Conservation (phyloP, 371 early-diverging fungal genomes). For the Mycotypha africana region DNA sequence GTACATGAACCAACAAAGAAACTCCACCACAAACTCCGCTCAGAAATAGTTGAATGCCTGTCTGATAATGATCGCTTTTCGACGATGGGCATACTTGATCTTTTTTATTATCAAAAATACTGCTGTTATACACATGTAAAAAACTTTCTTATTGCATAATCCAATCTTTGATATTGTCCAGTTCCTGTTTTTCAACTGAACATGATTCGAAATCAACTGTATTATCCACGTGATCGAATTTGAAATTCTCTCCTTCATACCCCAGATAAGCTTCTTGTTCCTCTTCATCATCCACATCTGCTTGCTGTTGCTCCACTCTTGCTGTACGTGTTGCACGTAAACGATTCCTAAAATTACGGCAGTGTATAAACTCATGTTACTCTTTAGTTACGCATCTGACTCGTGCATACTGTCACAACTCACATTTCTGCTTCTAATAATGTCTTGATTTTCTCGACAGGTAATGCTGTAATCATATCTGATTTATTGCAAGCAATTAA, state of each 20-base stretch:
- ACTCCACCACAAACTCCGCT: too few species aligned
- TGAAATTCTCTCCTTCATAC: slow-evolving; percentile 73
- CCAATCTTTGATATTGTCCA: slow-evolving; percentile 45
- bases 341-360: slow-evolving; percentile 57
- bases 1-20: too few species aligned
- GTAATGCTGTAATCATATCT: slow-evolving; percentile 68
- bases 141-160: slow-evolving; percentile 4
- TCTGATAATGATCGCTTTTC: too few species aligned
- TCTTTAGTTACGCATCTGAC: not conserved
- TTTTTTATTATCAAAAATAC: too few species aligned
- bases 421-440: slow-evolving; percentile 78
- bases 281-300: slow-evolving; percentile 53
- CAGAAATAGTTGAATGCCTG: too few species aligned
- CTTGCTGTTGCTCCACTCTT: slow-evolving; percentile 58
- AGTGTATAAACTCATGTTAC: not conserved
- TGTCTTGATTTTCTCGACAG: slow-evolving; percentile 55
- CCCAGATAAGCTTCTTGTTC: slow-evolving; percentile 66
- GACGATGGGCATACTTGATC: too few species aligned
- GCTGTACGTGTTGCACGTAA: slow-evolving; percentile 64
- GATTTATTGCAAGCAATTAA: slow-evolving; percentile 82
- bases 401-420: slow-evolving; percentile 9
- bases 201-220: slow-evolving; percentile 57
- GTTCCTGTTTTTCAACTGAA: slow-evolving; percentile 46
- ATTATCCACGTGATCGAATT: slow-evolving; percentile 74
- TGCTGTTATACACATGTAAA: slow-evolving; percentile 1